Conservation (phyloP, 164 flowering plant genomes). For the Aristolochia californica region DNA sequence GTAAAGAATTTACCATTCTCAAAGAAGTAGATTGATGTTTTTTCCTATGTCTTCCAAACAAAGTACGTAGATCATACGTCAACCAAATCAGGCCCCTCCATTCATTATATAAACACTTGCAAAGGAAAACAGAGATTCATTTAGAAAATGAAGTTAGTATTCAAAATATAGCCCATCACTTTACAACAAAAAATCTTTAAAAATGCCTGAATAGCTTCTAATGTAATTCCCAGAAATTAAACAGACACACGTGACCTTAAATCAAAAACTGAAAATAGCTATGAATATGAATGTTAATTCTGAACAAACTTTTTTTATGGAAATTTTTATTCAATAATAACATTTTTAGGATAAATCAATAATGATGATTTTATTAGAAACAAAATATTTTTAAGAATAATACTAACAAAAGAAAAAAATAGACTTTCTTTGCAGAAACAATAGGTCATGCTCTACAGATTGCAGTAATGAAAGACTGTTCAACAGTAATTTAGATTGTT, state of each 20-base stretch:
- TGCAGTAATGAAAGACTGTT: no score
- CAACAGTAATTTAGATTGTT: no score
- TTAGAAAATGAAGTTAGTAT: no score
- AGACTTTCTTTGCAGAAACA: no score
- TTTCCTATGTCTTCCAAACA: constrained; percentile 40
- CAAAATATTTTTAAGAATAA: no score
- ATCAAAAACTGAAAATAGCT: not conserved
- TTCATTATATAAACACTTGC: constrained; percentile 33
- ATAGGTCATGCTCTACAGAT: no score
- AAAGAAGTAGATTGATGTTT: constrained; percentile 32
- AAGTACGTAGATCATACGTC: constrained; percentile 41
- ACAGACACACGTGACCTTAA: not conserved
- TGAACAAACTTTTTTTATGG: no score
- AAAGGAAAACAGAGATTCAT: not conserved
- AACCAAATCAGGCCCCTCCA: constrained; percentile 65
- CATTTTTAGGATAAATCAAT: no score
- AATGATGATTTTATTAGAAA: no score
- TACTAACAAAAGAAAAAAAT: no score
- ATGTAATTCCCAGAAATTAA: not conserved
- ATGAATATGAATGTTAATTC: not conserved
- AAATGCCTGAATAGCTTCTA: not conserved
- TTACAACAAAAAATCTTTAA: not conserved
- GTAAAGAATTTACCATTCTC: constrained; percentile 38
- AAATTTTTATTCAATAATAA: no score
- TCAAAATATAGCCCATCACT: not conserved